A percentile compares a stretch with the other conserved stretches of the same genome.
These are phyloP conservation scores for Zygosaccharomyces pseudobailii DNA, from an alignment of 1,139 yeast species.

Conservation along the genomic window DNA sequence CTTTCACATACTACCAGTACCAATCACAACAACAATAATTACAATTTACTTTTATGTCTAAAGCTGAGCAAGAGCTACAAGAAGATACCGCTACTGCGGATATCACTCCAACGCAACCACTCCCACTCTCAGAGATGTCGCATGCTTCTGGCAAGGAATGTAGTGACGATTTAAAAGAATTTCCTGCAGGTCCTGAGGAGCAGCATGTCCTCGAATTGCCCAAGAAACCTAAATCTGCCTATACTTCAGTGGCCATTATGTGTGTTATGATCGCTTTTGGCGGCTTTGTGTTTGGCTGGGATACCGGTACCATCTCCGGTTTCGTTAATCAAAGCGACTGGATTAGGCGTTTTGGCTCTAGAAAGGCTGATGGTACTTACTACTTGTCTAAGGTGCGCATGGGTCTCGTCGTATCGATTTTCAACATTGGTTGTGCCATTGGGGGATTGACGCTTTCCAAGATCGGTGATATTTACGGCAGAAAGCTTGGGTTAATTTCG, in stretches of 20 bases:
- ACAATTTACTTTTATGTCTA: background rate
- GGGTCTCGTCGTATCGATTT: slow-evolving; percentile 62
- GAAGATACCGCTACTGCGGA: background rate
- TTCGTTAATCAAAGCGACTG: slow-evolving; percentile 68
- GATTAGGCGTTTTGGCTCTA: slow-evolving; percentile 45
- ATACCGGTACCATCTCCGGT: slow-evolving; percentile 77
- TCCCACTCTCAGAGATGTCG: slow-evolving; percentile 16
- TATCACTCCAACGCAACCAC: background rate
- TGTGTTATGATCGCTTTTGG: slow-evolving; percentile 55
- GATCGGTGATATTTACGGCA: slow-evolving; percentile 56
- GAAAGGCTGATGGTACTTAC: slow-evolving; percentile 30
- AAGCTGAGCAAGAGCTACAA: background rate
- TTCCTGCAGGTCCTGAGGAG: slow-evolving; percentile 8
- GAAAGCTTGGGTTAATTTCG: slow-evolving; percentile 54
- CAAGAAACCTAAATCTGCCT: slow-evolving; percentile 47
- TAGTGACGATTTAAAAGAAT: slow-evolving; percentile 16
- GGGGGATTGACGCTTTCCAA: slow-evolving; percentile 56
- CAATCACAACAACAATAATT: background rate
- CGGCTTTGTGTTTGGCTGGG: slow-evolving; percentile 71
- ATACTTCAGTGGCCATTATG: slow-evolving; percentile 40
- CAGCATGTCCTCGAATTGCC: slow-evolving; percentile 24
- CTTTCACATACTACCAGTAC: background rate
- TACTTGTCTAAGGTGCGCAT: slow-evolving; percentile 52
- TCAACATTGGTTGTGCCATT: slow-evolving; percentile 68
- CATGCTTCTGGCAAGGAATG: slow-evolving; percentile 23